Percentiles rank a stretch among this genome's conserved stretches.
phyloP scores from a whole-genome alignment of 257 asterid genomes.

The Anisodus tanguticus region DNA sequence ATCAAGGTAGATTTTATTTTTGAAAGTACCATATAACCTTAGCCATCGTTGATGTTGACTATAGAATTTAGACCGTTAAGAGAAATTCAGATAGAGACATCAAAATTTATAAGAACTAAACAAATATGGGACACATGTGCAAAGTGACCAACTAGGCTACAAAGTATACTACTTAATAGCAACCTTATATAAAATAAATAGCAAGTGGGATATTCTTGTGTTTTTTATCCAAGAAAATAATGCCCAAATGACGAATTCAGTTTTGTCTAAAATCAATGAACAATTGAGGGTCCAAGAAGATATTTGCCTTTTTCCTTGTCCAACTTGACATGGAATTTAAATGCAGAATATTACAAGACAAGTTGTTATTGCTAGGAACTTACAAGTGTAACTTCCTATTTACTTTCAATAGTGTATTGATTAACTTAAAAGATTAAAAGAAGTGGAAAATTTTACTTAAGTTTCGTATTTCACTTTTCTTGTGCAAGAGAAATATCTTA shows the following conservation, averaged over 20 bases:
- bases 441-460: background rate
- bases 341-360: background rate
- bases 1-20: background rate
- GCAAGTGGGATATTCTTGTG: slow-evolving; percentile 6
- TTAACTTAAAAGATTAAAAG: background rate
- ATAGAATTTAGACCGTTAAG: background rate
- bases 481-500: background rate
- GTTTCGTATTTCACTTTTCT: background rate
- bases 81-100: background rate
- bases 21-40: background rate
- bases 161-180: background rate
- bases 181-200: background rate
- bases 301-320: background rate
- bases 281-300: background rate
- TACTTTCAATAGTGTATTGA: background rate
- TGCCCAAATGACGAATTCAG: background rate
- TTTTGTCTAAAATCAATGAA: slow-evolving; percentile 20
- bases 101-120: background rate
- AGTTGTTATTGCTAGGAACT: background rate
- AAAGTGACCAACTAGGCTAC: background rate
- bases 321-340: background rate
- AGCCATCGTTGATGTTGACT: slow-evolving; percentile 24
- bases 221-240: background rate
- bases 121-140: background rate
- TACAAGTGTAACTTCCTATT: slow-evolving; percentile 2